Conservation (phyloP, 1,284 basidiomycete genomes). For the Cutaneotrichosporon cutaneum region DNA sequence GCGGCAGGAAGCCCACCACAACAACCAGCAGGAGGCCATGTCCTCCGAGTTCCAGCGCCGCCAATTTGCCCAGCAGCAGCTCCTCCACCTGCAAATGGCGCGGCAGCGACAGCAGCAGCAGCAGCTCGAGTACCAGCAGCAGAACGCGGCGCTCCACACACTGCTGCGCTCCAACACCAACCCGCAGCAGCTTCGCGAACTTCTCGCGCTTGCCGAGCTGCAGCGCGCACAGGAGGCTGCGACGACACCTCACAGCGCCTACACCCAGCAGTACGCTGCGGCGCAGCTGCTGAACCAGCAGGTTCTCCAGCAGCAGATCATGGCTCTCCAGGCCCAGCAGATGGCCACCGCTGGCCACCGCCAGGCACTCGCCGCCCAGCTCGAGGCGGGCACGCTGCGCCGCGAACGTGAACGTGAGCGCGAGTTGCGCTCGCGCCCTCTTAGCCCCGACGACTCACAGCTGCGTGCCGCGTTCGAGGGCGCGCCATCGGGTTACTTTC, state of each 20-base stretch:
- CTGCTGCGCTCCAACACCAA: constrained; percentile 24
- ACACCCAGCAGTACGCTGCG: constrained; percentile 16
- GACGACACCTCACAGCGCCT: constrained; percentile 11
- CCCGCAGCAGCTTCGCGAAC: constrained; percentile 29
- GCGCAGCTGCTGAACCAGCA: constrained; percentile 29
- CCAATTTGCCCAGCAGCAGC: constrained; percentile 22
- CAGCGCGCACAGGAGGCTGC: constrained; percentile 29
- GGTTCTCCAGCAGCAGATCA: constrained; percentile 22
- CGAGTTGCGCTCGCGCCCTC: constrained; percentile 16
- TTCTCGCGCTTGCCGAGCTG: constrained; percentile 31
- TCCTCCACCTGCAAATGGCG: constrained; percentile 18
- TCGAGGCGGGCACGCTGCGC: constrained; percentile 29
- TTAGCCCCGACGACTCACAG: constrained; percentile 28
- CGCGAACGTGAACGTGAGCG: constrained; percentile 25
- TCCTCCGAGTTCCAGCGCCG: constrained; percentile 20
- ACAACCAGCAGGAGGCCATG: not conserved
- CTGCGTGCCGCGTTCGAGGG: constrained; percentile 36
- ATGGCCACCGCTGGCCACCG: constrained; percentile 20
- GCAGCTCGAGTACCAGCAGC: constrained; percentile 17
- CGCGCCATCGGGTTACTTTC: constrained; percentile 23
- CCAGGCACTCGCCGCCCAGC: constrained; percentile 30
- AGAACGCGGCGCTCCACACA: constrained; percentile 21
- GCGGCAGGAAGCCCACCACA: not conserved
- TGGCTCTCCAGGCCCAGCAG: constrained; percentile 22
- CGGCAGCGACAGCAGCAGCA: constrained; percentile 19